Conservation (phyloP, 305 asterid genomes). For the Fraxinus latifolia region DNA sequence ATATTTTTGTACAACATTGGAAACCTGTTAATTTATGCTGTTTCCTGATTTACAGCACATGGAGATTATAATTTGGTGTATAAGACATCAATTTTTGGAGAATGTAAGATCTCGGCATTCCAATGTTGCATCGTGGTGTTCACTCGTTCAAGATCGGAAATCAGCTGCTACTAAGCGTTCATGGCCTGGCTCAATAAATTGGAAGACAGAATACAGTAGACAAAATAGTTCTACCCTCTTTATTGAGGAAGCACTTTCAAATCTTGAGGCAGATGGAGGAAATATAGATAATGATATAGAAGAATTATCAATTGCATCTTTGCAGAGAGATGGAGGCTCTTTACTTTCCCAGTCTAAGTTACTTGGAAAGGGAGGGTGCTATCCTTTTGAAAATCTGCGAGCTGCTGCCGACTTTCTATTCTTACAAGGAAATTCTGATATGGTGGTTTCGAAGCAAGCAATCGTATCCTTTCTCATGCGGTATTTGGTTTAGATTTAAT, state of each 20-base stretch:
- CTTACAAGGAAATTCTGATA: conserved; percentile 76
- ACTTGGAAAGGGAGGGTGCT: conserved; percentile 69
- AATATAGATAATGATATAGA: conserved; percentile 41
- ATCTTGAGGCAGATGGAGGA: conserved; percentile 64
- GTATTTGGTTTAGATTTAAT: neutral
- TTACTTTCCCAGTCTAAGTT: conserved; percentile 46
- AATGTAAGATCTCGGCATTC: conserved; percentile 51
- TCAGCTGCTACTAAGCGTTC: conserved; percentile 65
- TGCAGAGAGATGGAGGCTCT: conserved; percentile 47
- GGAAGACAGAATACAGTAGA: conserved; percentile 36
- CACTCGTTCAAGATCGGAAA: conserved; percentile 62
- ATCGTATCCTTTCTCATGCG: conserved; percentile 66
- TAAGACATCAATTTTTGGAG: conserved; percentile 70
- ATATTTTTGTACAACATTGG: neutral
- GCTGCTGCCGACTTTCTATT: conserved; percentile 85
- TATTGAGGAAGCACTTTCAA: conserved; percentile 83
- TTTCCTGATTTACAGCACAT: conserved; percentile 58
- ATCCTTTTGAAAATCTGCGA: conserved; percentile 78
- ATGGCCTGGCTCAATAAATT: conserved; percentile 61
- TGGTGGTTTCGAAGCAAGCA: conserved; percentile 87
- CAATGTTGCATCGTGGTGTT: conserved; percentile 58
- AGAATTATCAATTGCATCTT: conserved; percentile 44
- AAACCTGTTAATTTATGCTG: neutral
- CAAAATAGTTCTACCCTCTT: conserved; percentile 57
- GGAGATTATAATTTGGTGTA: conserved; percentile 91